Evolutionary conservation across 2,329 filamentous ascomycete species (phyloP).

Genomic region (Pseudogymnoascus sp.): DNA sequence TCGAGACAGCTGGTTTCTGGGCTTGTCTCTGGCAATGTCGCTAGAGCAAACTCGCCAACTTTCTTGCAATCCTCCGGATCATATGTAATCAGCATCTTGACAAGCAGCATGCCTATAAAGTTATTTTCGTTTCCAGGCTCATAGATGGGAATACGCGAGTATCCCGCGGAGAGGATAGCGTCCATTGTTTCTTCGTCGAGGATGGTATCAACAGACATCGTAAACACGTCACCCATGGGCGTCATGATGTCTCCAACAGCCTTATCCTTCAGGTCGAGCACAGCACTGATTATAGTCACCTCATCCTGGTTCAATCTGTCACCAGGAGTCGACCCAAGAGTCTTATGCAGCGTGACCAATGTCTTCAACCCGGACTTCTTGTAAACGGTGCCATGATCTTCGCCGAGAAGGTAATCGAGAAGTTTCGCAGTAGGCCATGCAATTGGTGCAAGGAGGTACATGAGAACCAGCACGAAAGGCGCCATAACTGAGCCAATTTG

Average conservation of each 20-base stretch:
- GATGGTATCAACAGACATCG: conserved; percentile 89
- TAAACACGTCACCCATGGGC: conserved; percentile 95
- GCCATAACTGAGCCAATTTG: conserved; percentile 87
- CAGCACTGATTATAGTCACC: conserved; percentile 96
- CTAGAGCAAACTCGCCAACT: conserved; percentile 84
- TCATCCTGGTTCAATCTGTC: conserved; percentile 95
- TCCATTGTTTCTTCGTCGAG: conserved; percentile 94
- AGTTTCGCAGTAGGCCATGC: conserved; percentile 92
- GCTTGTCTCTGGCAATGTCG: conserved; percentile 88
- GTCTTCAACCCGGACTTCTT: conserved; percentile 96
- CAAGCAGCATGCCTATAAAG: conserved; percentile 94
- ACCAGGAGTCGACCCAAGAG: conserved; percentile 70
- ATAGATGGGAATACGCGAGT: conserved; percentile 93
- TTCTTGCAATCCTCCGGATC: conserved; percentile 86
- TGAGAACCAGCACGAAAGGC: conserved; percentile 73
- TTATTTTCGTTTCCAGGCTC: conserved; percentile 75
- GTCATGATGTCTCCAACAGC: conserved; percentile 96
- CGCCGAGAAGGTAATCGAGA: conserved; percentile 81
- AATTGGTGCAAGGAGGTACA: conserved; percentile 82
- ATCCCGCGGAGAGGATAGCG: conserved; percentile 83
- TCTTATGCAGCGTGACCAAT: conserved; percentile 77
- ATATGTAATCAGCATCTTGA: conserved; percentile 98
- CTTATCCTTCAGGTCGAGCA: conserved; percentile 94
- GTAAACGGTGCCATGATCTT: conserved; percentile 91
- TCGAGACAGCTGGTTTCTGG: conserved; percentile 95